Percentiles rank a stretch among this genome's conserved stretches.
Conservation (phyloP, 139 green algal species). For the Closterium sp. region DNA sequence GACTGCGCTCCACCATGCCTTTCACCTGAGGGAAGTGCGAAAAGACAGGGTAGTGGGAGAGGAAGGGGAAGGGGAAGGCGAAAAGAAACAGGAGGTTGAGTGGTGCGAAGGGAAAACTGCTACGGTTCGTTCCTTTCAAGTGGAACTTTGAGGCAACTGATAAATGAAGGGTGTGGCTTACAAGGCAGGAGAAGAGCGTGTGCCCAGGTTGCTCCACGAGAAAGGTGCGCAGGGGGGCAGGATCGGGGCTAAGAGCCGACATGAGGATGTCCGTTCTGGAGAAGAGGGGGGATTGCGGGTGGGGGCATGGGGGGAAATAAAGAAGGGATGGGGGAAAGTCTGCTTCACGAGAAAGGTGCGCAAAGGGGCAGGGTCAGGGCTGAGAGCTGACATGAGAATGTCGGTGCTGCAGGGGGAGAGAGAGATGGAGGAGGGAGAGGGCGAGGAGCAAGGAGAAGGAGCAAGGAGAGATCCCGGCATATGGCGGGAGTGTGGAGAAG, state of each 20-base stretch:
- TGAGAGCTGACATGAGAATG: constrained; percentile 73
- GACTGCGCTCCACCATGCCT: background rate
- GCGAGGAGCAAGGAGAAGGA: background rate
- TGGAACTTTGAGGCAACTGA: no score
- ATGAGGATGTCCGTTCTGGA: constrained; percentile 83
- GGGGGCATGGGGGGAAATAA: background rate
- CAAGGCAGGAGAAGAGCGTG: constrained; percentile 70
- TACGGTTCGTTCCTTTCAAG: no score
- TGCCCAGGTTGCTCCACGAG: constrained; percentile 67
- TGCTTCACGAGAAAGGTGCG: constrained; percentile 71
- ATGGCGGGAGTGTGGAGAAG: no score
- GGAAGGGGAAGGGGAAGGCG: background rate
- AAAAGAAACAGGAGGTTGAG: no score
- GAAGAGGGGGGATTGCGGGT: background rate
- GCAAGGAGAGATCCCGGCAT: background rate
- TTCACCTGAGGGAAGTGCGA: background rate
- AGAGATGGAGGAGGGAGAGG: background rate
- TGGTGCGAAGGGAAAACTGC: no score
- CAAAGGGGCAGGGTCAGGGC: background rate
- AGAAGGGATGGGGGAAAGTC: background rate
- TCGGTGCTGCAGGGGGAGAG: constrained; percentile 62
- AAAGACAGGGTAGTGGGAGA: no score
- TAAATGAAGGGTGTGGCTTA: no score
- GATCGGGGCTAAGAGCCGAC: constrained; percentile 72
- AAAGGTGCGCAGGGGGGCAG: constrained; percentile 71